phyloP scores from a whole-genome alignment of 1,139 yeast species.

The Geotrichum bryndzae region DNA sequence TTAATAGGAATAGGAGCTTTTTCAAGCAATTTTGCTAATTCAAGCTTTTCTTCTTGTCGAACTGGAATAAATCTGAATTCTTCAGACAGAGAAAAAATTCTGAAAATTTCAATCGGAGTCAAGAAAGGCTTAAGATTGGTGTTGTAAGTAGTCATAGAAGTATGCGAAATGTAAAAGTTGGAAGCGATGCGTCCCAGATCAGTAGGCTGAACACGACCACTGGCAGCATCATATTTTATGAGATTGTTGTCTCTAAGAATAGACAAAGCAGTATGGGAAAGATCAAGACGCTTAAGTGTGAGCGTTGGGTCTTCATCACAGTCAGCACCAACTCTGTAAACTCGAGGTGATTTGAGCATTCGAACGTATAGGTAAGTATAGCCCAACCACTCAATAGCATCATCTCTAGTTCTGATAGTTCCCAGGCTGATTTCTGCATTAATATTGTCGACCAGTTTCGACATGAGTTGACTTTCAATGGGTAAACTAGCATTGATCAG shows the following conservation, averaged over 20 bases:
- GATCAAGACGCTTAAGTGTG: constrained; percentile 52
- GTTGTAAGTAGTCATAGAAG: constrained; percentile 60
- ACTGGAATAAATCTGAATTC: constrained; percentile 83
- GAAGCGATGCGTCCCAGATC: constrained; percentile 84
- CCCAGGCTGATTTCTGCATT: constrained; percentile 89
- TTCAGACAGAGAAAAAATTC: constrained; percentile 71
- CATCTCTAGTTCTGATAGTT: constrained; percentile 51
- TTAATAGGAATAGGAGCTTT: constrained; percentile 82
- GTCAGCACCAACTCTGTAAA: constrained; percentile 71
- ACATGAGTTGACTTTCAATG: constrained; percentile 80
- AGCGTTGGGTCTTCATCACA: constrained; percentile 49
- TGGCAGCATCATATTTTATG: constrained; percentile 49
- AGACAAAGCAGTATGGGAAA: constrained; percentile 70
- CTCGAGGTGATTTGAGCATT: constrained; percentile 65
- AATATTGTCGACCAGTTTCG: constrained; percentile 61
- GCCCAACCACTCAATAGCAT: constrained; percentile 74
- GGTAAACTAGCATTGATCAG: constrained; percentile 85
- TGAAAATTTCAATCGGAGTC: constrained; percentile 65
- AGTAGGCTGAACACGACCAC: constrained; percentile 52
- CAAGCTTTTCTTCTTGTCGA: constrained; percentile 81
- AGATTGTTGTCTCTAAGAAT: constrained; percentile 51
- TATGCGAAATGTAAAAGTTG: constrained; percentile 72
- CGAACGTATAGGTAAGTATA: constrained; percentile 75
- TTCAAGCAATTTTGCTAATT: constrained; percentile 61
- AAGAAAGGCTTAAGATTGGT: constrained; percentile 57